phyloP scores from a whole-genome alignment of 306 rosid genomes.

The Citrullus mucosospermus region DNA sequence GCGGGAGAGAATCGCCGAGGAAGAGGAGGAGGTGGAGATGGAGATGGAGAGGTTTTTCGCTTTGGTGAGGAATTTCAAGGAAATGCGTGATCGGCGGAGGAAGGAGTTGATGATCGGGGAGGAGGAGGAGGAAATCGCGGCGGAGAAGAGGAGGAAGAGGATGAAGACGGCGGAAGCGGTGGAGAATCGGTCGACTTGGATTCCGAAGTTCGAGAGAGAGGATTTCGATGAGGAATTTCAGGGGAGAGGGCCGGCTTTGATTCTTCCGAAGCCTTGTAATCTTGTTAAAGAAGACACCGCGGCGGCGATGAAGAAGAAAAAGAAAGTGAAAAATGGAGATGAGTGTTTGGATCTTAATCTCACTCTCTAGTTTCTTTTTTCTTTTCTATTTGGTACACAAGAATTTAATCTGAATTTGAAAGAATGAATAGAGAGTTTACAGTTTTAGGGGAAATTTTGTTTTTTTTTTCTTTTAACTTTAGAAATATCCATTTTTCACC shows the following conservation, averaged over 20 bases:
- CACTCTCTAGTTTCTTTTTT: background rate
- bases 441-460: no score
- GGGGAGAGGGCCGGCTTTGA: background rate
- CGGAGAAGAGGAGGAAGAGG: background rate
- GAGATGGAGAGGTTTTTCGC: conserved; percentile 8
- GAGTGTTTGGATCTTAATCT: conserved; percentile 10
- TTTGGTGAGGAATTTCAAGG: background rate
- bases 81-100: conserved; percentile 1
- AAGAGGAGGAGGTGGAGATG: background rate
- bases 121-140: background rate
- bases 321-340: background rate
- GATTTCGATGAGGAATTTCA: conserved; percentile 10
- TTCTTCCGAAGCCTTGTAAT: background rate
- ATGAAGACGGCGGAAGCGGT: background rate
- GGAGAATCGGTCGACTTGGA: conserved; percentile 1
- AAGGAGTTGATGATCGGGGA: background rate
- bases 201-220: conserved; percentile 7
- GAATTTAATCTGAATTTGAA: no score
- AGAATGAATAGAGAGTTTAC: no score
- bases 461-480: no score
- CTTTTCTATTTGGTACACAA: background rate
- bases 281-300: background rate
- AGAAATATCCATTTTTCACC: no score
- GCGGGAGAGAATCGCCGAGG: background rate
- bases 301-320: background rate